Evolutionary conservation across 2,329 filamentous ascomycete species (phyloP).

Genomic region (Neofusicoccum cordaticola): DNA sequence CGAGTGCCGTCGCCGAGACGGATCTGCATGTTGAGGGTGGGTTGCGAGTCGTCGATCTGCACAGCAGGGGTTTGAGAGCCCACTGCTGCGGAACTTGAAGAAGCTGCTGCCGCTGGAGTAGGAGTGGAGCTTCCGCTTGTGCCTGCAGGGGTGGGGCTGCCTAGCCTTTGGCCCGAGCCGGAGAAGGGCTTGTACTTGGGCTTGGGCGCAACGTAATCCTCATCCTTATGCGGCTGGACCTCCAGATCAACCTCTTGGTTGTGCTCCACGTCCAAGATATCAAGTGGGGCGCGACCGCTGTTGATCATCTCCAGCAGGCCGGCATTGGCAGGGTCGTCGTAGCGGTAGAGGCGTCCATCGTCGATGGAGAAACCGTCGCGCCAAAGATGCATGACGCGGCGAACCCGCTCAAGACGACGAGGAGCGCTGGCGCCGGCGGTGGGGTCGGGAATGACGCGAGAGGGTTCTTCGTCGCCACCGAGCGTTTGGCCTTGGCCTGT

Average conservation of each 20-base stretch:
- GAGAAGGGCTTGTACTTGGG: constrained; percentile 74
- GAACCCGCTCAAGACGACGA: constrained; percentile 52
- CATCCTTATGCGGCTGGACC: constrained; percentile 68
- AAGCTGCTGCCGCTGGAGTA: constrained; percentile 31
- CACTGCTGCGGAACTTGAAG: constrained; percentile 22
- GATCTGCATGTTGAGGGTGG: constrained; percentile 69
- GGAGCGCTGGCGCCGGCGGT: constrained; percentile 31
- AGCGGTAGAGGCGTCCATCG: constrained; percentile 73
- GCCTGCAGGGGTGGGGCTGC: constrained; percentile 70
- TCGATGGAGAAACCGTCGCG: constrained; percentile 82
- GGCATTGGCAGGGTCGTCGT: constrained; percentile 74
- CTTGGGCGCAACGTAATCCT: constrained; percentile 70
- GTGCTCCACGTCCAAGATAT: constrained; percentile 72
- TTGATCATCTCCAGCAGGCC: constrained; percentile 73
- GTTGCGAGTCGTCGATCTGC: constrained; percentile 62
- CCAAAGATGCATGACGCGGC: constrained; percentile 76
- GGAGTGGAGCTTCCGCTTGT: constrained; percentile 37
- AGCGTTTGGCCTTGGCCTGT: constrained; percentile 71
- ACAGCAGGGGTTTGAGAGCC: constrained; percentile 36
- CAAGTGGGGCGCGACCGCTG: constrained; percentile 70
- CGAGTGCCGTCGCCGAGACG: constrained; percentile 75
- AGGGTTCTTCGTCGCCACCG: constrained; percentile 73
- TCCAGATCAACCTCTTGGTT: constrained; percentile 78
- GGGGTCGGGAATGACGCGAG: constrained; percentile 65
- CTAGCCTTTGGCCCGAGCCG: constrained; percentile 69